A percentile compares a stretch with the other conserved stretches of the same genome.
Conservation (phyloP, 2,329 filamentous ascomycete species). For the Boeremia lycopersici region DNA sequence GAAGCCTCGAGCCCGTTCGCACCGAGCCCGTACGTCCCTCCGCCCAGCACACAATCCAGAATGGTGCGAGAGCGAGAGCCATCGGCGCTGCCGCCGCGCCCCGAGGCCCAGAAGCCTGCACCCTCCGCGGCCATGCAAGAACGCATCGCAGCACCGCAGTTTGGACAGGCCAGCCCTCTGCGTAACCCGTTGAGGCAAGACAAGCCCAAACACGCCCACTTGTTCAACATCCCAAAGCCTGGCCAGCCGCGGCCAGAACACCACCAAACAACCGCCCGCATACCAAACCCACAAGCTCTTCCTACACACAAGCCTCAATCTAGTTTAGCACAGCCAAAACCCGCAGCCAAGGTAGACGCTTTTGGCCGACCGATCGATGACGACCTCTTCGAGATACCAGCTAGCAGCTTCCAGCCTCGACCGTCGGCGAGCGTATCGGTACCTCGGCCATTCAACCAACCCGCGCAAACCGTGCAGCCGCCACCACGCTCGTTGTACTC, state of each 20-base stretch:
- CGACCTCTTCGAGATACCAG: slow-evolving; percentile 44
- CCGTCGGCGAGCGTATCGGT: slow-evolving; percentile 51
- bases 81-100: slow-evolving; percentile 42
- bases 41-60: slow-evolving; percentile 22
- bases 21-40: slow-evolving; percentile 14
- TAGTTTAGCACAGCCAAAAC: slow-evolving; percentile 1
- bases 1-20: slow-evolving; percentile 21
- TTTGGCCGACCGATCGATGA: slow-evolving; percentile 34
- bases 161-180: slow-evolving; percentile 65
- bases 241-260: slow-evolving; percentile 58
- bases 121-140: slow-evolving; percentile 43
- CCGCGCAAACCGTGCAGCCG: slow-evolving; percentile 53
- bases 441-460: slow-evolving; percentile 55
- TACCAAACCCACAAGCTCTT: slow-evolving; percentile 28
- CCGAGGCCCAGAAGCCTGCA: slow-evolving; percentile 24
- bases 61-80: slow-evolving; percentile 62
- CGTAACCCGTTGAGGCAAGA: slow-evolving; percentile 54
- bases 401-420: slow-evolving; percentile 41
- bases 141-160: slow-evolving; percentile 50
- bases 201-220: slow-evolving; percentile 39
- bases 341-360: slow-evolving; percentile 16
- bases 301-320: slow-evolving; percentile 9
- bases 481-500: slow-evolving; percentile 60
- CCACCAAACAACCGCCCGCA: slow-evolving; percentile 46
- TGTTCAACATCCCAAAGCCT: slow-evolving; percentile 60